Conservation (phyloP, 768 basidiomycete genomes). For the Solioccasus polychromus region DNA sequence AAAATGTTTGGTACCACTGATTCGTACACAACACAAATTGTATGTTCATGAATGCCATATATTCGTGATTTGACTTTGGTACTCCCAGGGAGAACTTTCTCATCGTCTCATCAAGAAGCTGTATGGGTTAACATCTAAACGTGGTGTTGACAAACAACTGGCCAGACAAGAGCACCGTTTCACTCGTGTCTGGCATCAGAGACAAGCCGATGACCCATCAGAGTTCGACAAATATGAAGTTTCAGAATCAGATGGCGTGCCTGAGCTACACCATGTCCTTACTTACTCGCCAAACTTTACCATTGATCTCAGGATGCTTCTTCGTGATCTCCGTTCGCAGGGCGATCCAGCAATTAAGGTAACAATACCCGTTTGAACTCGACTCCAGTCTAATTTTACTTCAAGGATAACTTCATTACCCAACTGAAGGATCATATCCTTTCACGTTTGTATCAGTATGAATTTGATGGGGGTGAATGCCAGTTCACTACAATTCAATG, state of each 20-base stretch:
- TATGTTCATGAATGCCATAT: neutral
- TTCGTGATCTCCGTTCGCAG: neutral
- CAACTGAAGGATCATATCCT: neutral
- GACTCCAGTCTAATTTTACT: neutral
- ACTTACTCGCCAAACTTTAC: neutral
- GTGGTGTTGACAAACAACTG: neutral
- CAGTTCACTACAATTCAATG: neutral
- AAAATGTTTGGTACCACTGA: neutral
- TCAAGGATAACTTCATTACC: too few species aligned
- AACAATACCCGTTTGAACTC: neutral
- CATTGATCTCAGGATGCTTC: neutral
- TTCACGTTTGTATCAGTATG: neutral
- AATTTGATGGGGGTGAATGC: neutral
- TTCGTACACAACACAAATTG: neutral
- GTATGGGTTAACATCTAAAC: neutral
- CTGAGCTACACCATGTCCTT: neutral
- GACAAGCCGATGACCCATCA: slow-evolving; percentile 1
- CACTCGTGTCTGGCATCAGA: slow-evolving; percentile 12
- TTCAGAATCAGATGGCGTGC: neutral
- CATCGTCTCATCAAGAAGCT: neutral
- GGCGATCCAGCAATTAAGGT: neutral
- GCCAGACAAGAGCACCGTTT: neutral
- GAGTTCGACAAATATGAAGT: neutral
- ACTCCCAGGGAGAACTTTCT: neutral
- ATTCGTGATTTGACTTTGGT: neutral